phyloP scores from a whole-genome alignment of 306 rosid species.

The Glycine soja region DNA sequence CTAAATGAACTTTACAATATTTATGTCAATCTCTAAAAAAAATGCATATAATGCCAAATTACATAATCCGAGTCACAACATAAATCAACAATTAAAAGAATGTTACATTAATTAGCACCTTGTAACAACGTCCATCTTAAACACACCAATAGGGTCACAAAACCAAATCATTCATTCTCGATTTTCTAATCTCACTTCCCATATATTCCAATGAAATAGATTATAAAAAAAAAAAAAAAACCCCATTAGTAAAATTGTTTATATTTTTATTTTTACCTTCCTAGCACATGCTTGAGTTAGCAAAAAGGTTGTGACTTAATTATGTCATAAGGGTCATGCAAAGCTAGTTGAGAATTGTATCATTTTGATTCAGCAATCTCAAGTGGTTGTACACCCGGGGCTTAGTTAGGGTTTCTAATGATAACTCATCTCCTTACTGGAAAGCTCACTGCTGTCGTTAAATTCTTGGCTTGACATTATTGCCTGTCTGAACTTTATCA shows the following conservation, averaged over 20 bases:
- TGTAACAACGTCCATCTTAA: slow-evolving; percentile 14
- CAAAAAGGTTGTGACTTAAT: background rate
- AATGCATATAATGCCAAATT: background rate
- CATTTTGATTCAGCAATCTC: background rate
- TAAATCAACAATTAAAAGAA: background rate
- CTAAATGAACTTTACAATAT: background rate
- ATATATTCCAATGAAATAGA: background rate
- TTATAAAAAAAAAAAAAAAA: background rate
- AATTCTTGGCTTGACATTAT: slow-evolving; percentile 65
- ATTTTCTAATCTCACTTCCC: background rate
- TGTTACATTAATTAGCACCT: slow-evolving; percentile 8
- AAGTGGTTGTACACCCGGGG: background rate
- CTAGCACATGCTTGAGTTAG: background rate
- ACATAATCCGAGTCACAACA: background rate
- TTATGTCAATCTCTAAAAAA: background rate
- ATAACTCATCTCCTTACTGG: slow-evolving; percentile 51
- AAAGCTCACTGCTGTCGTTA: slow-evolving; percentile 50
- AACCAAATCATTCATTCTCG: background rate
- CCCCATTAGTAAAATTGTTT: background rate
- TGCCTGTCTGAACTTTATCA: slow-evolving; percentile 65
- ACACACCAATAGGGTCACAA: background rate
- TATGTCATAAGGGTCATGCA: background rate
- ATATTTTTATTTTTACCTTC: too few species aligned
- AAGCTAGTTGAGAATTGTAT: slow-evolving; percentile 5
- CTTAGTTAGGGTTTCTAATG: background rate